These are phyloP conservation scores for Caloboletus inedulis DNA, from an alignment of 1,284 basidiomycete species.

Conservation along the genomic window DNA sequence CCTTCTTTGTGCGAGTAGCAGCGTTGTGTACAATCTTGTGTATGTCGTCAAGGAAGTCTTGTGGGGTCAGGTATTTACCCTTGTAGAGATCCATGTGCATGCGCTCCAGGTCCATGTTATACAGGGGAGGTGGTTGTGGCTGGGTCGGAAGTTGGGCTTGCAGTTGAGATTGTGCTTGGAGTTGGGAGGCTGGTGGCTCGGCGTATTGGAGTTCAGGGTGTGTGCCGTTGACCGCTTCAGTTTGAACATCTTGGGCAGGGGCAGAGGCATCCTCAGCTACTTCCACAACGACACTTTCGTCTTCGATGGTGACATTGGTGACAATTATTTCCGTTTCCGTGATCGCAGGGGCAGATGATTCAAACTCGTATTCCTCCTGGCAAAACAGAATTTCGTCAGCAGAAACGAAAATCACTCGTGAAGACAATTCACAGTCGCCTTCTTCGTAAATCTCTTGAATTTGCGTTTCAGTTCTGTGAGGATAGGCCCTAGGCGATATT, in stretches of 20 bases:
- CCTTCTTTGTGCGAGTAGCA: slow-evolving; percentile 57
- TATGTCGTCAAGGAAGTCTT: slow-evolving; percentile 87
- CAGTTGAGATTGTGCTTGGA: slow-evolving; percentile 35
- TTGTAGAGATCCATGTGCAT: slow-evolving; percentile 88
- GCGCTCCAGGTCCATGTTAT: slow-evolving; percentile 86
- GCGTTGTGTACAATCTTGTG: slow-evolving; percentile 90
- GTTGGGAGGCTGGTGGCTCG: slow-evolving; percentile 25
- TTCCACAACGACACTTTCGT: slow-evolving; percentile 46
- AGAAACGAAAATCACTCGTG: slow-evolving; percentile 1
- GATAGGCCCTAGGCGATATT: slow-evolving; percentile 84
- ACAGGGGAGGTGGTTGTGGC: slow-evolving; percentile 39
- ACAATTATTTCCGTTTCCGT: slow-evolving; percentile 34
- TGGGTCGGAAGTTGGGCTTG: slow-evolving; percentile 15
- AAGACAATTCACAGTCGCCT: slow-evolving; percentile 62
- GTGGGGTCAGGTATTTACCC: slow-evolving; percentile 84
- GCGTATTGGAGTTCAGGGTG: slow-evolving; percentile 24
- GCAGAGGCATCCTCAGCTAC: slow-evolving; percentile 37
- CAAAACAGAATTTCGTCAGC: slow-evolving; percentile 10
- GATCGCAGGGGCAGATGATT: slow-evolving; percentile 30
- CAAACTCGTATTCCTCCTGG: slow-evolving; percentile 74
- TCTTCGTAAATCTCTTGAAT: slow-evolving; percentile 87
- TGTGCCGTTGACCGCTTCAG: slow-evolving; percentile 34
- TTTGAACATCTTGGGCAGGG: slow-evolving; percentile 26
- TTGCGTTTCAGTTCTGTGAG: slow-evolving; percentile 89
- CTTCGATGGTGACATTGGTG: slow-evolving; percentile 41